A percentile compares a stretch with the other conserved stretches of the same genome.
Conservation (phyloP, 83 land plant species). For the Larix sibirica region DNA sequence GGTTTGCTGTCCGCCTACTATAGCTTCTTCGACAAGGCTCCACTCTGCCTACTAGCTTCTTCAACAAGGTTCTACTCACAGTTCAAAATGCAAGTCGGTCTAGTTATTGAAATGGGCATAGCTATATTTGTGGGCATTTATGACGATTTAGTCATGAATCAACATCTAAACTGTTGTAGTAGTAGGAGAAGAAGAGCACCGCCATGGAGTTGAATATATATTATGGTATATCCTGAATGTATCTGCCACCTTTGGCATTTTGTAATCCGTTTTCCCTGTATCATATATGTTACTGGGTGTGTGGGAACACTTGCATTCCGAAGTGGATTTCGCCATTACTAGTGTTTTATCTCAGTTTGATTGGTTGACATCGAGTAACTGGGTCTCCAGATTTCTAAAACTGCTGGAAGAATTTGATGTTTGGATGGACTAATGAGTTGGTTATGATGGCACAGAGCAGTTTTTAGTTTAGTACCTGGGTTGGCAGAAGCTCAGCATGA, state of each 20-base stretch:
- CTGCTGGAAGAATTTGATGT: not conserved
- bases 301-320: not conserved
- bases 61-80: too few relatives aligned
- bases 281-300: not conserved
- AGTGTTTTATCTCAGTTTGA: too few relatives aligned
- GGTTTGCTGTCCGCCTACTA: too few relatives aligned
- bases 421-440: not conserved
- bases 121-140: too few relatives aligned
- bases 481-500: conserved; percentile 11
- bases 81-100: too few relatives aligned
- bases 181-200: not conserved
- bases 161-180: too few relatives aligned
- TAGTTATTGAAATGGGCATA: too few relatives aligned
- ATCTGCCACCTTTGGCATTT: not conserved
- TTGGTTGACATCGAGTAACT: not conserved
- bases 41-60: too few relatives aligned
- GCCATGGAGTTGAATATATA: not conserved
- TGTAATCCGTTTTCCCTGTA: not conserved
- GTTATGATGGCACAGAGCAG: not conserved
- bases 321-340: not conserved
- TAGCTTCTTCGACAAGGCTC: too few relatives aligned
- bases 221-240: not conserved
- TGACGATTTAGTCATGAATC: too few relatives aligned
- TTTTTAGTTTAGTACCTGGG: not conserved
- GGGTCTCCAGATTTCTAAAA: not conserved